phyloP scores from a whole-genome alignment of 176 grass and related monocot species.

The Oryza glumipatula region DNA sequence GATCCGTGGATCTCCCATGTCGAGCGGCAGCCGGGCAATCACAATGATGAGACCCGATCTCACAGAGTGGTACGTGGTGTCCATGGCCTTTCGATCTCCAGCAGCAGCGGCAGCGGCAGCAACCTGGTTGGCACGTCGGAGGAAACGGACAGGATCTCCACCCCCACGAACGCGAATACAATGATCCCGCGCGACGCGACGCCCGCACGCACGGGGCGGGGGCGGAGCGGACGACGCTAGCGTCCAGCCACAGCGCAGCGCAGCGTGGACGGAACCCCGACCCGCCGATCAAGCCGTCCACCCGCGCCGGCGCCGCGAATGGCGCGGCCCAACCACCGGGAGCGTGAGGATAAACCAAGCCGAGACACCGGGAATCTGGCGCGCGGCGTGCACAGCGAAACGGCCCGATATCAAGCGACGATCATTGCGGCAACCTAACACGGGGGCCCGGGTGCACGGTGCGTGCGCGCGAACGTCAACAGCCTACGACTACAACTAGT shows the following conservation, averaged over 20 bases:
- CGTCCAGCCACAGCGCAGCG: slow-evolving; percentile 4
- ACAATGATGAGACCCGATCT: slow-evolving; percentile 6
- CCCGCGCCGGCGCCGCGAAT: slow-evolving; percentile 15
- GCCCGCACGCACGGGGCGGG: slow-evolving; percentile 8
- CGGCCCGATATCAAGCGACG: slow-evolving; percentile 27
- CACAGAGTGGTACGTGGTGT: slow-evolving; percentile 40
- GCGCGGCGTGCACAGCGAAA: background rate
- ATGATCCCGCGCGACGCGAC: background rate
- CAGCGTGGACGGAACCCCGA: background rate
- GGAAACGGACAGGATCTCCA: slow-evolving; percentile 39
- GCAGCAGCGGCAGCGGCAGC: background rate
- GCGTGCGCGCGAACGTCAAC: slow-evolving; percentile 26
- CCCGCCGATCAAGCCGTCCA: background rate
- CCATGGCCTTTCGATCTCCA: slow-evolving; percentile 36
- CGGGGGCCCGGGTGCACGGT: background rate
- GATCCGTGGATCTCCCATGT: slow-evolving; percentile 26
- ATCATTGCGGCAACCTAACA: slow-evolving; percentile 52
- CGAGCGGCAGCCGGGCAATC: slow-evolving; percentile 31
- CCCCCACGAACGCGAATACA: slow-evolving; percentile 54
- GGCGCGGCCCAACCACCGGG: slow-evolving; percentile 38
- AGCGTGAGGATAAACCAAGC: background rate
- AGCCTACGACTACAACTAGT: background rate
- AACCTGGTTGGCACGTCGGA: slow-evolving; percentile 59
- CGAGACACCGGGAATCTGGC: background rate
- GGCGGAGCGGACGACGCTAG: slow-evolving; percentile 11